phyloP scores from a whole-genome alignment of 1,284 basidiomycete genomes.

The Ceratobasidium sp. region DNA sequence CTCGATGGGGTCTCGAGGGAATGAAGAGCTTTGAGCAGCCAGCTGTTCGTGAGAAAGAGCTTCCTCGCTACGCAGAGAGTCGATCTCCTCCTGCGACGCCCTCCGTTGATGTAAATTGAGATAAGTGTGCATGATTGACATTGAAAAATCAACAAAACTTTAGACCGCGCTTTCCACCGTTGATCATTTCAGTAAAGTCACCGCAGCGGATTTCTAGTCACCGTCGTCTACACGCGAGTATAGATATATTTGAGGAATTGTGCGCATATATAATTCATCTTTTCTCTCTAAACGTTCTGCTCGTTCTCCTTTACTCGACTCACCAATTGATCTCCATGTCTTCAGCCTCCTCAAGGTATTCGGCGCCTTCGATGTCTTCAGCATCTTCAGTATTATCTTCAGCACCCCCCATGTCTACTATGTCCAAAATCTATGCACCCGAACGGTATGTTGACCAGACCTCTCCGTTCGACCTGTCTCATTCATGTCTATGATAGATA shows the following conservation, averaged over 20 bases:
- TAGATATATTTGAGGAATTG: background rate
- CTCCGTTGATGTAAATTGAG: constrained; percentile 1
- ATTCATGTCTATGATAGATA: constrained; percentile 8
- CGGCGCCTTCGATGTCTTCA: too few relatives aligned
- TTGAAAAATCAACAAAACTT: constrained; percentile 10
- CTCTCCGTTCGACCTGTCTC: background rate
- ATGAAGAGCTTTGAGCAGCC: constrained; percentile 89
- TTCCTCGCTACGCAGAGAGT: constrained; percentile 38
- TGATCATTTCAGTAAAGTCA: background rate
- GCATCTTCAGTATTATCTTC: too few relatives aligned
- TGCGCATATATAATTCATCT: background rate
- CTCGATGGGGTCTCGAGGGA: constrained; percentile 91
- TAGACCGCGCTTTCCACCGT: background rate
- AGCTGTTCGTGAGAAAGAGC: constrained; percentile 70
- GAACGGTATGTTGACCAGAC: constrained; percentile 1
- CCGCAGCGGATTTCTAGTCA: background rate
- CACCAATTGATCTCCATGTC: too few relatives aligned
- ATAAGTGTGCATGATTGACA: background rate
- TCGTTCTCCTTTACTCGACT: background rate
- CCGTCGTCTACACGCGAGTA: background rate
- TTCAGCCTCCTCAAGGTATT: too few relatives aligned
- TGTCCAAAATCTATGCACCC: constrained; percentile 12
- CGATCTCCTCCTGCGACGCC: background rate
- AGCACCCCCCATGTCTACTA: too few relatives aligned
- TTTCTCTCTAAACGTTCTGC: background rate